These are phyloP conservation scores for Pilatotrama ljubarskyi DNA, from an alignment of 768 basidiomycete genomes.

Conservation along the genomic window DNA sequence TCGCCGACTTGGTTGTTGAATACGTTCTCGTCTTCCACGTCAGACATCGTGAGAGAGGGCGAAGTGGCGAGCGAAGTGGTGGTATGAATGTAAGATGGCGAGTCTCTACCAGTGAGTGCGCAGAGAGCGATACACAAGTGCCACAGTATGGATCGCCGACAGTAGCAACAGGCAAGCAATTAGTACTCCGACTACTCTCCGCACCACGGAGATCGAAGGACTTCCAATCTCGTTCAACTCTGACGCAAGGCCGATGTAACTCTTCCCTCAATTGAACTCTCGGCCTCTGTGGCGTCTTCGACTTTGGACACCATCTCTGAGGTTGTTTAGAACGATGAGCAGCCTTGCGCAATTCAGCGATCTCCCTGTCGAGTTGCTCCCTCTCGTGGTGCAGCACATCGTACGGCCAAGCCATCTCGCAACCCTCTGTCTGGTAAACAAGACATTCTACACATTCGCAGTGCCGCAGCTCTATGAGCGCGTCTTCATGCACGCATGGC, in stretches of 20 bases:
- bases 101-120: background rate
- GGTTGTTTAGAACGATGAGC: background rate
- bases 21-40: conserved; percentile 31
- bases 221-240: no score
- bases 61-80: background rate
- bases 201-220: background rate
- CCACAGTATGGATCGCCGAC: background rate
- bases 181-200: background rate
- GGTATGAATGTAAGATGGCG: background rate
- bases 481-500: conserved; percentile 69
- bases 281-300: no score
- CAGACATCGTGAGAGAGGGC: conserved; percentile 18
- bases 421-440: conserved; percentile 56
- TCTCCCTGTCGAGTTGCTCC: conserved; percentile 67
- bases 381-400: conserved; percentile 53
- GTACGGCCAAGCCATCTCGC: conserved; percentile 54
- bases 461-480: conserved; percentile 54
- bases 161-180: no score
- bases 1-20: conserved; percentile 21
- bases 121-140: no score
- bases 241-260: no score
- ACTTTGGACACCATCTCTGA: no score
- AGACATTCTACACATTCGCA: conserved; percentile 52
- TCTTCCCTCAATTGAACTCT: no score
- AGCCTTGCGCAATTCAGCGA: conserved; percentile 41